Percentiles rank a stretch among this genome's conserved stretches.
Evolutionary conservation across 441 rosid genomes (phyloP).

Genomic region (Croton laevigatus): DNA sequence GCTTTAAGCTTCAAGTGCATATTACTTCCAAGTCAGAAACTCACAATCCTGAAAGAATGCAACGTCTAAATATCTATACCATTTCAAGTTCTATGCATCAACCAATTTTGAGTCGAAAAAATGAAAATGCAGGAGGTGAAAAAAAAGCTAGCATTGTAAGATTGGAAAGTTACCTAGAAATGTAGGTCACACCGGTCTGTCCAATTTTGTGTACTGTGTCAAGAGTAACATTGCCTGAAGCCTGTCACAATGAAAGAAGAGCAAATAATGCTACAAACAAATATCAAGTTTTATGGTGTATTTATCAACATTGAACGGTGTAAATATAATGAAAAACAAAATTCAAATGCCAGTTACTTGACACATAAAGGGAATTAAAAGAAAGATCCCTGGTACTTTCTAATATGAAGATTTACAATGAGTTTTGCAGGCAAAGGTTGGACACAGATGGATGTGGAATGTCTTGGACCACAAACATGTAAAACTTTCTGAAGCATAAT

Average conservation of each 20-base stretch:
- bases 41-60: neutral
- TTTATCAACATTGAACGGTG: neutral
- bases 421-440: neutral
- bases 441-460: neutral
- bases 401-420: neutral
- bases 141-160: neutral
- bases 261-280: neutral
- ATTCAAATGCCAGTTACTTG: neutral
- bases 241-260: slow-evolving; percentile 41
- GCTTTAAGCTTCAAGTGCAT: neutral
- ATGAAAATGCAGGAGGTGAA: neutral
- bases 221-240: slow-evolving; percentile 89
- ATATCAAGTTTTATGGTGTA: neutral
- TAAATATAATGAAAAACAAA: neutral
- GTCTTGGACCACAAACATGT: neutral
- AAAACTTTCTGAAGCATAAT: neutral
- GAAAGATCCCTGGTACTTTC: neutral
- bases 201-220: slow-evolving; percentile 91
- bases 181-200: slow-evolving; percentile 86
- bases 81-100: neutral
- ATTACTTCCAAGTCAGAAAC: neutral
- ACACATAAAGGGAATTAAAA: neutral
- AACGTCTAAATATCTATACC: neutral
- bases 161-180: slow-evolving; percentile 57
- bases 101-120: neutral